These are phyloP conservation scores for Cytidiella melzeri DNA, from an alignment of 768 basidiomycete species.

Conservation along the genomic window DNA sequence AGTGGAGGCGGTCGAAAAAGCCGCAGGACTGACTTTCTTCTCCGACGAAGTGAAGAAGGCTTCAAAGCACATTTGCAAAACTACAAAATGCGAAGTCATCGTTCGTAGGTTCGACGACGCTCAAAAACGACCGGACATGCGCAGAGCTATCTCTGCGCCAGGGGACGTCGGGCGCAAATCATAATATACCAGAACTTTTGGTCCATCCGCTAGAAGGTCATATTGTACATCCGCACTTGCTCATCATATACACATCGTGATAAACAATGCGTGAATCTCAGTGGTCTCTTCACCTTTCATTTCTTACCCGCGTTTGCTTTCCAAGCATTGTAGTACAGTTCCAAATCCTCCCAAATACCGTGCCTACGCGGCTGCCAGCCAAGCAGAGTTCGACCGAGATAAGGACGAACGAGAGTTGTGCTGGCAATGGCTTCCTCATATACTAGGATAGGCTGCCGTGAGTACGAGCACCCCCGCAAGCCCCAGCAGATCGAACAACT, in stretches of 20 bases:
- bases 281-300: background rate
- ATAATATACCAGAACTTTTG: background rate
- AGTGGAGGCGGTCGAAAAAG: slow-evolving; percentile 92
- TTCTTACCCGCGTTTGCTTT: slow-evolving; percentile 17
- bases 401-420: slow-evolving; percentile 29
- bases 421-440: slow-evolving; percentile 31
- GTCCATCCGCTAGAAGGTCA: background rate
- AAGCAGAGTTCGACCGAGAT: slow-evolving; percentile 34
- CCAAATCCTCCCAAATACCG: slow-evolving; percentile 37
- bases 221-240: background rate
- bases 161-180: slow-evolving; percentile 9
- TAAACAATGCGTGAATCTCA: too few species aligned
- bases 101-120: slow-evolving; percentile 90
- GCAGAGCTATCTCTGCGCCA: slow-evolving; percentile 48
- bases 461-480: background rate
- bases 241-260: background rate
- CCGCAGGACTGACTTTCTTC: slow-evolving; percentile 85
- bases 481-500: slow-evolving; percentile 13
- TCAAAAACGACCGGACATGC: slow-evolving; percentile 46
- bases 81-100: slow-evolving; percentile 82
- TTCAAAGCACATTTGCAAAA: slow-evolving; percentile 84
- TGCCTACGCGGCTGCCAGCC: slow-evolving; percentile 39
- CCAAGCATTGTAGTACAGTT: slow-evolving; percentile 36
- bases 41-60: slow-evolving; percentile 67
- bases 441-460: slow-evolving; percentile 16